Conservation (phyloP, 2,329 filamentous ascomycete genomes). For the Onygenales sp. region DNA sequence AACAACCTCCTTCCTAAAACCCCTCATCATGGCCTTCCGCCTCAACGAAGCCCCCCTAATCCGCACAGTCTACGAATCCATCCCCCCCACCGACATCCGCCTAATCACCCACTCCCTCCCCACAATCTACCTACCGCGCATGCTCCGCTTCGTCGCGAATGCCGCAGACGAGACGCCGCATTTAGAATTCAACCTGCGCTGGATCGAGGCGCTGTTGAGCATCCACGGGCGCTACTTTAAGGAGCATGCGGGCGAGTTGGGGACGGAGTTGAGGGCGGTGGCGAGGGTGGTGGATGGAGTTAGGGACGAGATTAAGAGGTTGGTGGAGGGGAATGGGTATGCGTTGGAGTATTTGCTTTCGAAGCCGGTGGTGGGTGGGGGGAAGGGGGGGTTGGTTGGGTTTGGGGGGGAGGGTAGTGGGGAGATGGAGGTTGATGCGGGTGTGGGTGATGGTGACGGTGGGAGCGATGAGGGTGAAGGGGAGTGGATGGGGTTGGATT, state of each 20-base stretch:
- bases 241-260: constrained; percentile 67
- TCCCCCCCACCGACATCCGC: constrained; percentile 64
- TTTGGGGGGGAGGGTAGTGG: too few species aligned
- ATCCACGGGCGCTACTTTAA: constrained; percentile 79
- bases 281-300: constrained; percentile 72
- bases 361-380: constrained; percentile 35
- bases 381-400: constrained; percentile 21
- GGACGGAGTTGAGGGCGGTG: constrained; percentile 74
- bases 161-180: constrained; percentile 83
- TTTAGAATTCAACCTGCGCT: constrained; percentile 87
- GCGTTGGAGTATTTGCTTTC: constrained; percentile 72
- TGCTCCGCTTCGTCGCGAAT: constrained; percentile 82
- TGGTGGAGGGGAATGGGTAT: constrained; percentile 84
- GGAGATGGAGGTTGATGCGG: constrained; percentile 23
- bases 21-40: constrained; percentile 92
- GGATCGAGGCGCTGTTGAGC: constrained; percentile 75
- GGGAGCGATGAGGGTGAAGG: constrained; percentile 36
- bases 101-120: constrained; percentile 74
- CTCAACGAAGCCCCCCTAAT: constrained; percentile 79
- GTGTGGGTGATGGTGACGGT: constrained; percentile 20
- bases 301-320: constrained; percentile 67
- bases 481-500: constrained; percentile 47
- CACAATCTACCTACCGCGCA: constrained; percentile 71
- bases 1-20: constrained; percentile 63
- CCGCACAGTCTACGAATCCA: constrained; percentile 73